Base-by-base conservation (phyloP, 1,284 basidiomycete species). In the Farysia itapuensis region DNA sequence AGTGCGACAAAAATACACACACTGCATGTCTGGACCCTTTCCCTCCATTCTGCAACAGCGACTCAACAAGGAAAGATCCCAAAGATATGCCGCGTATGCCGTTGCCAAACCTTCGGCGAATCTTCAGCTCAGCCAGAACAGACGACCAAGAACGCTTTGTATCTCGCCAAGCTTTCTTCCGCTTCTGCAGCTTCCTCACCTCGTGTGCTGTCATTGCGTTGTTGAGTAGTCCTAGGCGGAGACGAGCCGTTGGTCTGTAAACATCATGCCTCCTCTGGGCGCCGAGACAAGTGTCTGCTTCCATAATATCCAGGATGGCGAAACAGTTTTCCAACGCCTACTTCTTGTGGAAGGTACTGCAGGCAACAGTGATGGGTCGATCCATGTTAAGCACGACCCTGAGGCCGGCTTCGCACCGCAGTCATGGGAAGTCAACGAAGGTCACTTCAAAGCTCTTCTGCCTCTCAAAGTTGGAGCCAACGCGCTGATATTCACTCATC, bases 151-250 rank as follows among this genome's bases (percentile, higher is more conserved):
- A 66, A 32, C 37, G 63, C 4, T 47, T 48, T n/a, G 52, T 66
- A 1, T 63, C 59, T 6, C 35, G 63, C 7, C 48, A 50, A 30
- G 63, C 63, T 23, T 66, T 66, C 43, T 66, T 66, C 40, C 47
- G 63, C 20, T 66, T 63, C 48, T 41, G 51, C 34, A 42, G 46
- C 15, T 66, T 66, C 32, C 21, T 53, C 31, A 35, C 53, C 8
- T 63, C 59, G 12, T 63, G 52, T 43, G 54, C 54, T 5, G 29
- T 50, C 28, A 66, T 66, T 25, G 63, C 63, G 11, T 49, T 66
- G 13, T 35, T 66, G 19, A 43, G 38, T 40, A 49, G 43, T 20
- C 59, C 59, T 2, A 56, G 35, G 32, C 38, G 53, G 16, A 45
- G 53, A 15, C 23, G 21, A 18, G 37, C 44, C 11, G 33, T 47